Percentiles rank a stretch among this genome's conserved stretches.
phyloP scores from a whole-genome alignment of 345 rosid species.

The Reutealis trisperma region DNA sequence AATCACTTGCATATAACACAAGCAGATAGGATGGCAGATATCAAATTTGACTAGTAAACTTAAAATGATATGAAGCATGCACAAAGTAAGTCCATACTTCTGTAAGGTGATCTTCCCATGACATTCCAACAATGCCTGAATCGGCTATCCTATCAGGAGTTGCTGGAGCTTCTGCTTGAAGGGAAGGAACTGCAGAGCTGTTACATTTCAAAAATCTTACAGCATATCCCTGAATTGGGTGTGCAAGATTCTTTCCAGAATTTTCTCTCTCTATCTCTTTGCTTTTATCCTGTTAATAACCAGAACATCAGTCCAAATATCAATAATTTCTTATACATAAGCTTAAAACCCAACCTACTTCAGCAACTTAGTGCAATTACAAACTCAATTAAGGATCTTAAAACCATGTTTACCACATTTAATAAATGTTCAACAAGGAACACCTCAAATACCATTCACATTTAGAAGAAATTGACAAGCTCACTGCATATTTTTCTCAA shows the following conservation, averaged over 20 bases:
- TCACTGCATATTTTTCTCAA: background rate
- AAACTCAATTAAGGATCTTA: slow-evolving; percentile 3
- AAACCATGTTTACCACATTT: background rate
- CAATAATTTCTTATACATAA: slow-evolving; percentile 13
- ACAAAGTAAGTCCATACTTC: slow-evolving; percentile 59
- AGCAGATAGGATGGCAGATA: background rate
- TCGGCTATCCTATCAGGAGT: slow-evolving; percentile 59
- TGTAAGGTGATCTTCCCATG: slow-evolving; percentile 71
- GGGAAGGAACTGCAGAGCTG: slow-evolving; percentile 46
- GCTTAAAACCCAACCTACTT: slow-evolving; percentile 1
- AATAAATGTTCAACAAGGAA: background rate
- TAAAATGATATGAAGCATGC: background rate
- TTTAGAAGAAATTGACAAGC: background rate
- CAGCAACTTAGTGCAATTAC: background rate
- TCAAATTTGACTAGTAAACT: slow-evolving; percentile 7
- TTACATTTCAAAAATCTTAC: slow-evolving; percentile 67
- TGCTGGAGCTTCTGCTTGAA: slow-evolving; percentile 62
- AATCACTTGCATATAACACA: slow-evolving; percentile 6
- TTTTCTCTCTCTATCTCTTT: slow-evolving; percentile 39
- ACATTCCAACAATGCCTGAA: slow-evolving; percentile 51
- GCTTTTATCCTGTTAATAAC: slow-evolving; percentile 51
- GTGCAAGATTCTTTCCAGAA: slow-evolving; percentile 35
- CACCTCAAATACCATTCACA: background rate
- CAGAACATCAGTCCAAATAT: slow-evolving; percentile 10
- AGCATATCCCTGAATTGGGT: slow-evolving; percentile 71